Conservation (phyloP, 495 filamentous ascomycete genomes). For the Xylaria intraflava region DNA sequence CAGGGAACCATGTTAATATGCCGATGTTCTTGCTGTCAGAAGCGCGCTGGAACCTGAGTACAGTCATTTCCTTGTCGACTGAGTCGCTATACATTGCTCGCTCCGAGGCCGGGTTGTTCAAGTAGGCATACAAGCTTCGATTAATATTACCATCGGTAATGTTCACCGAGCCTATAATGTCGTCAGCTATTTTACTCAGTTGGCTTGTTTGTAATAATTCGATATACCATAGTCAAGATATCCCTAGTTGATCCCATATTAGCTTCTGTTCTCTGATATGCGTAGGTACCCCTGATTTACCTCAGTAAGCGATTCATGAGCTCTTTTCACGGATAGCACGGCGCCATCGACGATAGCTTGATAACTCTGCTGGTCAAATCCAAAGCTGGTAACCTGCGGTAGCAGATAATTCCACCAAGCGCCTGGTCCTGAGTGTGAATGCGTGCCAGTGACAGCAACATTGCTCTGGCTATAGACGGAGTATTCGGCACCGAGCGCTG, state of each 20-base stretch:
- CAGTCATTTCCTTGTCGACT: constrained; percentile 79
- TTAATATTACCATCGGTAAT: constrained; percentile 72
- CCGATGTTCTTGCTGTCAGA: constrained; percentile 62
- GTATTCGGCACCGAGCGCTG: constrained; percentile 46
- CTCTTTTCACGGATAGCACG: constrained; percentile 72
- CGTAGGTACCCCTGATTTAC: constrained; percentile 36
- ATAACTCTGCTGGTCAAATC: constrained; percentile 82
- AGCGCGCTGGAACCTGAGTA: constrained; percentile 66
- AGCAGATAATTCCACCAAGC: constrained; percentile 96
- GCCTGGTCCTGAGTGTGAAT: constrained; percentile 86
- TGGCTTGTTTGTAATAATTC: neutral
- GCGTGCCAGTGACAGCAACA: constrained; percentile 84
- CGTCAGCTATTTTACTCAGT: constrained; percentile 8
- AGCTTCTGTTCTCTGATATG: neutral
- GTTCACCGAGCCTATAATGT: constrained; percentile 23
- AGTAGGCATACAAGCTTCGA: constrained; percentile 80
- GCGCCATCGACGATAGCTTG: constrained; percentile 86
- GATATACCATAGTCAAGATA: constrained; percentile 39
- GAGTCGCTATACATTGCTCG: constrained; percentile 58
- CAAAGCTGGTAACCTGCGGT: constrained; percentile 82
- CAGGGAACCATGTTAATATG: constrained; percentile 83
- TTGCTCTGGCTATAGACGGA: constrained; percentile 66
- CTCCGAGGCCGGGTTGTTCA: constrained; percentile 79
- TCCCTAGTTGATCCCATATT: constrained; percentile 23
- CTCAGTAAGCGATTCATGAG: constrained; percentile 66